These are phyloP conservation scores for Pisolithus thermaeus DNA, from an alignment of 1,284 basidiomycete genomes.

Conservation along the genomic window DNA sequence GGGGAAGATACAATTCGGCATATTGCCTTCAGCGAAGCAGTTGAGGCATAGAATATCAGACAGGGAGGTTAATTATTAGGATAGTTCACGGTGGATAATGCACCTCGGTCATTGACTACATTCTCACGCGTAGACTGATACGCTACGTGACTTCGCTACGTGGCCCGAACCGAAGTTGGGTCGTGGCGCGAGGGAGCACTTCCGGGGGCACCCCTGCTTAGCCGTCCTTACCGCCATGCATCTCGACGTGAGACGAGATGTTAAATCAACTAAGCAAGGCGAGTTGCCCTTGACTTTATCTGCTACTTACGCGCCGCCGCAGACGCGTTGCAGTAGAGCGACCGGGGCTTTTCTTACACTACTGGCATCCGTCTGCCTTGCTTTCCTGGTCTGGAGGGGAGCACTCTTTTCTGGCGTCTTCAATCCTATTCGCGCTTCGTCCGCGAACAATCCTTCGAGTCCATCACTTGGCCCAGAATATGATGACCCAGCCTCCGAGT, in stretches of 20 bases:
- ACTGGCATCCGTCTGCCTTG: slow-evolving; percentile 18
- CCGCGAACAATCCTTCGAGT: slow-evolving; percentile 1
- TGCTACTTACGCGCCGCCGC: background rate
- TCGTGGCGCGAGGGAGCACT: too few relatives aligned
- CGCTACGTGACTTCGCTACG: too few relatives aligned
- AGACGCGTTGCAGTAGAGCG: slow-evolving; percentile 1
- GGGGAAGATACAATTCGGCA: too few relatives aligned
- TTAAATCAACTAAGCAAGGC: slow-evolving; percentile 12
- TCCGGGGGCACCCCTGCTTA: background rate
- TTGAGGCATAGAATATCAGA: too few relatives aligned
- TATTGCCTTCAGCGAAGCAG: too few relatives aligned
- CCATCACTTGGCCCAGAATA: slow-evolving; percentile 6
- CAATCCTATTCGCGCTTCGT: background rate
- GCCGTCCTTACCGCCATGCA: background rate
- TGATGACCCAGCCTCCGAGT: slow-evolving; percentile 36
- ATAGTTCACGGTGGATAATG: too few relatives aligned
- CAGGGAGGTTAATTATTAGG: too few relatives aligned
- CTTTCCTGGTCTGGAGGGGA: slow-evolving; percentile 13
- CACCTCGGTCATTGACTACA: too few relatives aligned
- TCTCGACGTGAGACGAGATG: background rate
- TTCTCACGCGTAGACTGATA: too few relatives aligned
- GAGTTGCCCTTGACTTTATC: slow-evolving; percentile 13
- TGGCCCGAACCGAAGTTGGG: too few relatives aligned
- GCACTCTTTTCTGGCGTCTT: background rate
- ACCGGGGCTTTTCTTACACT: slow-evolving; percentile 14